Evolutionary conservation across 225 moss, liverwort and hornwort species (phyloP).

Genomic region (Pseudoscleropodium purum): DNA sequence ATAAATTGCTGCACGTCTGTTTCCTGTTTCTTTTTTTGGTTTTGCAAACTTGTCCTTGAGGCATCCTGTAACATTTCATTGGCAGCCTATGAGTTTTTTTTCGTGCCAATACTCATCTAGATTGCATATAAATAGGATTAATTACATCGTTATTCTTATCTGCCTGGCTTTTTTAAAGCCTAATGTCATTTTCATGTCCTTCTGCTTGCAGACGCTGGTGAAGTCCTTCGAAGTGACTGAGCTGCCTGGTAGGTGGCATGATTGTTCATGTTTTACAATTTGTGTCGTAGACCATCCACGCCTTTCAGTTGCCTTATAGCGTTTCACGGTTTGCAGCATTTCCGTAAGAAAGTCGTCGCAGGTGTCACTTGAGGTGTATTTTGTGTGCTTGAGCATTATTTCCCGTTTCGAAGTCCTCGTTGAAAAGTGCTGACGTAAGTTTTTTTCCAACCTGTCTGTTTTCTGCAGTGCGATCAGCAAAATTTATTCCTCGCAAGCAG

Average conservation of each 20-base stretch:
- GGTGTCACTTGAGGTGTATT: not conserved
- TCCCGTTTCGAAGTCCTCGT: not conserved
- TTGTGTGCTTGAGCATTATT: not conserved
- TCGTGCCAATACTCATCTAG: not conserved
- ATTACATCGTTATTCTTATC: not conserved
- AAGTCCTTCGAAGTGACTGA: constrained; percentile 98
- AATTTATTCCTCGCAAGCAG: constrained; percentile 94
- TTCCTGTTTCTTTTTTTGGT: not conserved
- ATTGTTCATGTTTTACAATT: not conserved
- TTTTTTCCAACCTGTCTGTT: not conserved
- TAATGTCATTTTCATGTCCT: not conserved
- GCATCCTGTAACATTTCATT: not conserved
- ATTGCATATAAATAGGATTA: not conserved
- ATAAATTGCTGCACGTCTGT: not conserved
- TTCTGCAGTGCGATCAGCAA: constrained; percentile 79
- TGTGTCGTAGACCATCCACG: not conserved
- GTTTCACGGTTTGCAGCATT: not conserved
- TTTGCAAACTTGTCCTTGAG: not conserved
- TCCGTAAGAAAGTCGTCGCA: not conserved
- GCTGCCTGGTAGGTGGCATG: constrained; percentile 59
- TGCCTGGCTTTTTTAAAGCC: not conserved
- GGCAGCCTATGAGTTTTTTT: not conserved
- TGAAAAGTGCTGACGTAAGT: not conserved
- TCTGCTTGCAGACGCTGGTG: constrained; percentile 63
- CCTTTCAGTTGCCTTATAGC: not conserved